Evolutionary conservation across 371 early-diverging fungal species (phyloP).

Genomic region (Parasitella parasitica): DNA sequence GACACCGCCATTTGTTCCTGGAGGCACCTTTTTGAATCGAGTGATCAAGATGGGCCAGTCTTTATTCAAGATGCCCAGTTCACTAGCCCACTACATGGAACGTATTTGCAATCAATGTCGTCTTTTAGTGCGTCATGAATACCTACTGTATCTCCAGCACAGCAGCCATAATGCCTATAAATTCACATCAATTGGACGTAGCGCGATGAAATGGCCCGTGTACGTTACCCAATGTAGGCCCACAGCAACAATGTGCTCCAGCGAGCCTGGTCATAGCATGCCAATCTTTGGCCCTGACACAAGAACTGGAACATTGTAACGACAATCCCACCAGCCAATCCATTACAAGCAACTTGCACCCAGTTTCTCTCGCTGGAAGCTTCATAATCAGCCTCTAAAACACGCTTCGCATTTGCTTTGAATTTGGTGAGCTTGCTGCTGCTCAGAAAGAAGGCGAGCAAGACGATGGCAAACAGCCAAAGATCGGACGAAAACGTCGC

Average conservation of each 20-base stretch:
- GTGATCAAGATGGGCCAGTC: slow-evolving; percentile 80
- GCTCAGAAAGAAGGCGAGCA: slow-evolving; percentile 75
- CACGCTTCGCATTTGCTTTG: slow-evolving; percentile 65
- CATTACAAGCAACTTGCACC: slow-evolving; percentile 83
- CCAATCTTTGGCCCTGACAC: slow-evolving; percentile 29
- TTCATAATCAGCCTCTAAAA: slow-evolving; percentile 66
- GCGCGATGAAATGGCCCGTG: not conserved
- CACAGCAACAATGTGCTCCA: slow-evolving; percentile 43
- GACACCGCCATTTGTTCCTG: slow-evolving; percentile 89
- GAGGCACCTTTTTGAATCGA: slow-evolving; percentile 68
- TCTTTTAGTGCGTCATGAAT: not conserved
- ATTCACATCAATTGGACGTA: too few species aligned
- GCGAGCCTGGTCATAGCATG: slow-evolving; percentile 31
- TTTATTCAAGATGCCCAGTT: slow-evolving; percentile 77
- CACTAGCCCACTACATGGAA: slow-evolving; percentile 84
- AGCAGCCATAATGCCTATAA: slow-evolving; percentile 77
- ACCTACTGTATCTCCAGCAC: slow-evolving; percentile 81
- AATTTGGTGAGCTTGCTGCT: slow-evolving; percentile 80
- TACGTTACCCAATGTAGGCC: slow-evolving; percentile 57
- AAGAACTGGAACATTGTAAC: slow-evolving; percentile 54
- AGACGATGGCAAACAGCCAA: slow-evolving; percentile 58
- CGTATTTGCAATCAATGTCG: not conserved
- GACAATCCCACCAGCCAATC: slow-evolving; percentile 68
- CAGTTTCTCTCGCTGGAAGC: slow-evolving; percentile 55
- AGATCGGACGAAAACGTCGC: slow-evolving; percentile 68